phyloP scores from a whole-genome alignment of 345 rosid genomes.

The Mercurialis annua region DNA sequence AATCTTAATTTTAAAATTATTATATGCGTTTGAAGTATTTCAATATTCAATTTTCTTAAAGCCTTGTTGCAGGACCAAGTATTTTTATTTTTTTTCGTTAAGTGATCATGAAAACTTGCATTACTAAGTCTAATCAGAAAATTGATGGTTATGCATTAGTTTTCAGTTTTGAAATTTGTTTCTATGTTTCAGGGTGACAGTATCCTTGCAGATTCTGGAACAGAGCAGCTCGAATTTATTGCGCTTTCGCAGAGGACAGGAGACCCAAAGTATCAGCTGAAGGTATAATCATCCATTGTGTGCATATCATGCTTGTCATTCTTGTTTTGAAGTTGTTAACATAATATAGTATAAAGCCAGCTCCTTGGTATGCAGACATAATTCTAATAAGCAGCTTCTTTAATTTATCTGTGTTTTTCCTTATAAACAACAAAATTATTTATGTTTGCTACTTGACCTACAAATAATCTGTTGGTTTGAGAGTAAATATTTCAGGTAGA shows the following conservation, averaged over 20 bases:
- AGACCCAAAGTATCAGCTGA: conserved; percentile 86
- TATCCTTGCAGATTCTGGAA: conserved; percentile 97
- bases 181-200: conserved; percentile 65
- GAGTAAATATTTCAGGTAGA: conserved; percentile 56
- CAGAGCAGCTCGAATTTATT: conserved; percentile 95
- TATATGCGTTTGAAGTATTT: not conserved
- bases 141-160: conserved; percentile 7
- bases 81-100: not conserved
- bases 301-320: conserved; percentile 1
- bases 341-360: not conserved
- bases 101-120: too few species aligned
- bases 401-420: not conserved
- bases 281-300: conserved; percentile 39
- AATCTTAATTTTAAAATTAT: too few species aligned
- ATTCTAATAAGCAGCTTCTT: not conserved
- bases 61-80: not conserved
- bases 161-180: not conserved
- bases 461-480: not conserved
- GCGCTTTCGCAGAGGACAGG: conserved; percentile 98
- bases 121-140: too few species aligned
- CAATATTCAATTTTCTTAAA: not conserved
- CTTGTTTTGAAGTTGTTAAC: not conserved
- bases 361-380: not conserved
- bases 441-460: not conserved
- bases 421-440: not conserved